Evolutionary conservation across 495 filamentous ascomycete genomes (phyloP).

Genomic region (Aspergillus avenaceus): DNA sequence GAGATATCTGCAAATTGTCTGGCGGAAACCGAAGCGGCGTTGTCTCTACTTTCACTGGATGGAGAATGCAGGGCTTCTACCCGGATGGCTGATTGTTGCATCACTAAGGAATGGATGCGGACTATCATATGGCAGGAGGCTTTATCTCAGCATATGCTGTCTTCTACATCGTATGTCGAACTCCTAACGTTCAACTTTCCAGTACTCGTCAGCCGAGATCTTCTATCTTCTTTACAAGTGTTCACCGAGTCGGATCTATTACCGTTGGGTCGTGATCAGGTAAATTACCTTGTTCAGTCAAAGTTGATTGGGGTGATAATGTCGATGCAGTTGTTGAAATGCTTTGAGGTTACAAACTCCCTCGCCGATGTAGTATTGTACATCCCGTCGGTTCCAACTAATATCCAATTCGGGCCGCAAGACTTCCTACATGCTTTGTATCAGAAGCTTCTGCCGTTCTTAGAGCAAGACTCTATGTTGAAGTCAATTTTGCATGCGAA

Average conservation of each 20-base stretch:
- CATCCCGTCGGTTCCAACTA: not conserved
- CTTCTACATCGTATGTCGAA: conserved; percentile 46
- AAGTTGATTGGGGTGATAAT: not conserved
- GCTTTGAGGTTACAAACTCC: conserved; percentile 32
- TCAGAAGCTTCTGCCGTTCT: conserved; percentile 26
- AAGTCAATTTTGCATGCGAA: conserved; percentile 27
- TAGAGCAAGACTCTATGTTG: conserved; percentile 23
- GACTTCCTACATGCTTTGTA: conserved; percentile 31
- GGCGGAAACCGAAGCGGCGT: conserved; percentile 15
- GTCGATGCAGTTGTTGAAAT: conserved; percentile 24
- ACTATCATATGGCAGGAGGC: conserved; percentile 75
- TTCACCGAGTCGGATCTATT: conserved; percentile 26
- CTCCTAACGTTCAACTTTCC: conserved; percentile 70
- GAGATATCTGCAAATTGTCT: conserved; percentile 1
- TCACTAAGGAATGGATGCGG: conserved; percentile 61
- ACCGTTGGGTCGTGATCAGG: conserved; percentile 31
- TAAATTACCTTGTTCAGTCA: conserved; percentile 1
- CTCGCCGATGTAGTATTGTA: conserved; percentile 29
- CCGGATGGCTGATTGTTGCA: conserved; percentile 26
- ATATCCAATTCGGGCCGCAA: conserved; percentile 21
- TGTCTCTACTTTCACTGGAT: conserved; percentile 15
- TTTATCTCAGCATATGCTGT: conserved; percentile 46
- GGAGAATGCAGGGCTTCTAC: conserved; percentile 12
- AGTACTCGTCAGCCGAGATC: conserved; percentile 63
- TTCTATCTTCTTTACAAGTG: conserved; percentile 43